These are phyloP conservation scores for Pseudogymnoascus destructans DNA, from an alignment of 2,329 filamentous ascomycete species.

Conservation along the genomic window DNA sequence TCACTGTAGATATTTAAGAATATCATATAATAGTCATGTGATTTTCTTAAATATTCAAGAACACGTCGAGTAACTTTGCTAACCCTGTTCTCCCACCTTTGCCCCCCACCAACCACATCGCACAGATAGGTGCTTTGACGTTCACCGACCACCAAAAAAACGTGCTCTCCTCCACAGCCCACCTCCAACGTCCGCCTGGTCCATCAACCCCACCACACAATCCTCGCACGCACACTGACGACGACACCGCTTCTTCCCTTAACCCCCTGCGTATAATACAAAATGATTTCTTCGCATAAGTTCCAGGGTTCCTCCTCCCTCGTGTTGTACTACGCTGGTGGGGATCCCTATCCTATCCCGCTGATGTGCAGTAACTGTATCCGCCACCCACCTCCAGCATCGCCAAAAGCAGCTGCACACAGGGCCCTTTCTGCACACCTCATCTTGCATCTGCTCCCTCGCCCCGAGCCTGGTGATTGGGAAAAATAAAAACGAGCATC, in stretches of 20 bases:
- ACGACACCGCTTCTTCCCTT: constrained; percentile 5
- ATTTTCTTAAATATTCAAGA: too few relatives aligned
- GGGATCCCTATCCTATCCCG: neutral
- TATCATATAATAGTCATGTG: too few relatives aligned
- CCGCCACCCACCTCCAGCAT: neutral
- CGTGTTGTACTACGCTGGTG: neutral
- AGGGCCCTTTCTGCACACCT: neutral
- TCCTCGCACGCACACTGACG: constrained; percentile 7
- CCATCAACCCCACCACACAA: constrained; percentile 7
- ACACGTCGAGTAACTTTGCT: too few relatives aligned
- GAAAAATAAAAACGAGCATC: neutral
- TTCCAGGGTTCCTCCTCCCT: constrained; percentile 2
- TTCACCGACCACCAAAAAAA: constrained; percentile 5
- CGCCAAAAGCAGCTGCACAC: neutral
- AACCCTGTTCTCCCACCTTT: neutral
- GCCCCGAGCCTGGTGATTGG: neutral
- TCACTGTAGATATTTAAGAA: too few relatives aligned
- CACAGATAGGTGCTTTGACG: constrained; percentile 4
- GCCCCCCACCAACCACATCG: neutral
- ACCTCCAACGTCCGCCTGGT: neutral
- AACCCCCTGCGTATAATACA: constrained; percentile 1
- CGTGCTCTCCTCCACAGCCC: constrained; percentile 1
- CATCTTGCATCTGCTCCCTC: neutral
- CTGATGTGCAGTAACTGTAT: neutral
- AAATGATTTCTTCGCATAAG: neutral